Evolutionary conservation across 306 rosid species (phyloP).

Genomic region (Cucurbita maxima): DNA sequence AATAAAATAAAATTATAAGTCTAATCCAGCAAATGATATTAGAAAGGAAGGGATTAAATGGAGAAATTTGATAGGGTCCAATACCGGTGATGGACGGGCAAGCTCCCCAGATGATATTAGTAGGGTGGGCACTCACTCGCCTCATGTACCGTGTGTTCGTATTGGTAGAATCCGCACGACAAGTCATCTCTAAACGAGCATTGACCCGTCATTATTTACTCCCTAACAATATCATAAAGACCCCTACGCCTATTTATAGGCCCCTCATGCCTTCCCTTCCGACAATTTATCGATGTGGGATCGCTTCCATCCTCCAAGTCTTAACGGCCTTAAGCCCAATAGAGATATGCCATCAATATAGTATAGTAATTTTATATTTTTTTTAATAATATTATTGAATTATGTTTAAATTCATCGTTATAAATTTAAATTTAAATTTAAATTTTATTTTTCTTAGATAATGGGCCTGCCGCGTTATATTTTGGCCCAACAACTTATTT

Average conservation of each 20-base stretch:
- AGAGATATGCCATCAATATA: too few species aligned
- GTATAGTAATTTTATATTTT: too few species aligned
- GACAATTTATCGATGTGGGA: background rate
- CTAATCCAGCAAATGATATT: too few species aligned
- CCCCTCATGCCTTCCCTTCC: background rate
- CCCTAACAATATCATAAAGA: constrained; percentile 30
- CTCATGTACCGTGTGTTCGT: constrained; percentile 13
- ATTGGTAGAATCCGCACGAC: constrained; percentile 47
- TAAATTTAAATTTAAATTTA: too few species aligned
- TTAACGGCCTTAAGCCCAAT: background rate
- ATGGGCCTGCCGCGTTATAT: too few species aligned
- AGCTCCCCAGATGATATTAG: constrained; percentile 5
- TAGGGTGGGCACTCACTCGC: constrained; percentile 36
- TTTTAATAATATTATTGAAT: too few species aligned
- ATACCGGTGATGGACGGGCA: constrained; percentile 16
- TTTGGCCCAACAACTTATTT: too few species aligned
- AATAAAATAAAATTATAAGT: too few species aligned
- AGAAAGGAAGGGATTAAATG: too few species aligned
- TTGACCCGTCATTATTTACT: constrained; percentile 44
- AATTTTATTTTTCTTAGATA: too few species aligned
- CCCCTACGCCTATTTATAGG: background rate
- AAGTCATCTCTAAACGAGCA: constrained; percentile 63
- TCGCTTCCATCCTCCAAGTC: background rate
- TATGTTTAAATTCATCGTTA: too few species aligned
- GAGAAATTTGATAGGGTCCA: background rate